Base-by-base conservation (phyloP, 768 basidiomycete genomes). In the Suillus plorans region DNA sequence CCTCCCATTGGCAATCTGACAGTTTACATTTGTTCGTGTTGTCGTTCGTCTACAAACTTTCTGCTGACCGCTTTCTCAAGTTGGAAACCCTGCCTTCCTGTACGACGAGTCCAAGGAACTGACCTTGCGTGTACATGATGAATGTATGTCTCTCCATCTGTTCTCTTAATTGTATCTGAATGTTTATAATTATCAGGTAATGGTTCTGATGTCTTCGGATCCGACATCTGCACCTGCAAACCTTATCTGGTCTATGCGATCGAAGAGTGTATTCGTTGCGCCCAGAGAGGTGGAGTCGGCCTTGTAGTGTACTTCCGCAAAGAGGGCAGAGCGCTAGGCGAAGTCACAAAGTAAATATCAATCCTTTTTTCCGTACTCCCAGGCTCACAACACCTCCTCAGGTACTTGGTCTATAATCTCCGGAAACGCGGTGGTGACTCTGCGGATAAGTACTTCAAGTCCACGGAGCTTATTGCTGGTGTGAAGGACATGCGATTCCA, bases 401-500 rank as follows among this genome's bases (percentile, higher is more conserved):
- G 89, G 71, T 94, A 95, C 77, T 86, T 97, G 56, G 96, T 98
- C 8, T 99, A 99, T 78, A 99, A 99, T 79, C 85, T 95, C 12
- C 90, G 97, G 64, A 98, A 99, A 78, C 90, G 97, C 52, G 92
- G 91, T 4, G 95, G 95, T 7, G 97, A 99, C 77, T 87, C 86
- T 1, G 97, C 97, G 1, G 89, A 94, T 77, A 88, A 89, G 72
- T 99, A 99, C 81, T 98, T 99, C 84, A 90, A 91, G 74, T 88
- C 89, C 6, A 98, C 97, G 0, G 96, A 96, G 77, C 80, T 92
- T 68, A 92, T 98, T 65, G 96, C 96, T 0, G 96, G 96, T 10
- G 95, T 97, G 28, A 92, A 94, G 78, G 94, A 95, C 72, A 94
- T 95, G 93, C 86, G 94, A n/a, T 95, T 95, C 88, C 84, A 89